phyloP scores from a whole-genome alignment of 148 eudicot genomes.

The Silene conica region DNA sequence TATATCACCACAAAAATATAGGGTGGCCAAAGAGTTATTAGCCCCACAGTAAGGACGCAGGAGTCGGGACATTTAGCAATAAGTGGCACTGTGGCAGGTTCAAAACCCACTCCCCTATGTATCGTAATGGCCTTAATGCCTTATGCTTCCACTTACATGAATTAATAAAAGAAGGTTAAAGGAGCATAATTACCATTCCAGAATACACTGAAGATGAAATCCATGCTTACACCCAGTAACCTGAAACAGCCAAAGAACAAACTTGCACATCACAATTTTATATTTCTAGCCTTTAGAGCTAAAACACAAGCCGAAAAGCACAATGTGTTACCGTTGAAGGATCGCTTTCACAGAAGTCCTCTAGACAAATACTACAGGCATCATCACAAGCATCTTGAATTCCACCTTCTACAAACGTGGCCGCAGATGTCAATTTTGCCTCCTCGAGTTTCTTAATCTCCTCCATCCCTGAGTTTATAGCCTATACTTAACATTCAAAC shows the following conservation, averaged over 20 bases:
- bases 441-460: constrained; percentile 45
- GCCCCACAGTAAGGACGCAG: too few species aligned
- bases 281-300: background rate
- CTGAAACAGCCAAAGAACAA: constrained; percentile 30
- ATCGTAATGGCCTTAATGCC: too few species aligned
- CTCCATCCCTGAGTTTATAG: constrained; percentile 31
- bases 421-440: constrained; percentile 67
- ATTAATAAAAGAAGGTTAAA: background rate
- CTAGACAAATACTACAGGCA: constrained; percentile 79
- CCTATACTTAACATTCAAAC: constrained; percentile 13
- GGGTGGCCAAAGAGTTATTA: too few species aligned
- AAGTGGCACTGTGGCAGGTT: too few species aligned
- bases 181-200: too few species aligned
- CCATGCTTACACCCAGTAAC: constrained; percentile 91
- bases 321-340: constrained; percentile 60
- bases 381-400: constrained; percentile 83
- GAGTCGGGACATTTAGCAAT: too few species aligned
- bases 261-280: background rate
- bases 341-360: constrained; percentile 65
- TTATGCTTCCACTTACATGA: too few species aligned
- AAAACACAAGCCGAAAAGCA: background rate
- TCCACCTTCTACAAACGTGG: constrained; percentile 82
- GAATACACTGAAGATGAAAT: too few species aligned
- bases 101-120: too few species aligned
- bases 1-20: too few species aligned